phyloP scores from a whole-genome alignment of 495 filamentous ascomycete genomes.

The Penicillium malachiteum region DNA sequence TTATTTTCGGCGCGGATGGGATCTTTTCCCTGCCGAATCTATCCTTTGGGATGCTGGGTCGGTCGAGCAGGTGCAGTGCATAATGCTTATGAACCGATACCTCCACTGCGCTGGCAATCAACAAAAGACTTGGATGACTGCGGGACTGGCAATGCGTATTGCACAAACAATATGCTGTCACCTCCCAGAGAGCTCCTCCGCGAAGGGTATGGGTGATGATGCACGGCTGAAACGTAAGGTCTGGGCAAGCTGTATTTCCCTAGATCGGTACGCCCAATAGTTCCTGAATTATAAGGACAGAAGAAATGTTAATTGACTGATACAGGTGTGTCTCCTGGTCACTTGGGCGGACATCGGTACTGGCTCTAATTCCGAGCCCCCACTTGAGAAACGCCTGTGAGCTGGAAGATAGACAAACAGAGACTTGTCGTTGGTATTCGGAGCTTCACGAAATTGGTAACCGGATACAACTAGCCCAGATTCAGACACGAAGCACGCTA shows the following conservation, averaged over 20 bases:
- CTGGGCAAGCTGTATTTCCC: constrained; percentile 22
- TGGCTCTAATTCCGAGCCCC: constrained; percentile 15
- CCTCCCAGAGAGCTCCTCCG: constrained; percentile 1
- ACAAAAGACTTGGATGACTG: constrained; percentile 33
- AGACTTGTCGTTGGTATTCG: neutral
- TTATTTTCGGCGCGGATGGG: constrained; percentile 25
- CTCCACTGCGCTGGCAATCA: constrained; percentile 31
- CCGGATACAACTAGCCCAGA: constrained; percentile 26
- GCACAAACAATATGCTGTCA: constrained; percentile 26
- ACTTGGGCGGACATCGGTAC: constrained; percentile 19
- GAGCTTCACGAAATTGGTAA: constrained; percentile 24
- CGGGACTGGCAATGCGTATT: constrained; percentile 28
- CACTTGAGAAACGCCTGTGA: constrained; percentile 5
- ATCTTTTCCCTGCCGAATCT: constrained; percentile 17
- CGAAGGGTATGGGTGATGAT: constrained; percentile 6
- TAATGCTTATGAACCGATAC: constrained; percentile 32
- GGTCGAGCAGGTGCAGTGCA: constrained; percentile 24
- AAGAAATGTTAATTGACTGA: neutral
- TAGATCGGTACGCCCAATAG: constrained; percentile 25
- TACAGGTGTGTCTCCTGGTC: constrained; percentile 26
- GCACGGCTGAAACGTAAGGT: constrained; percentile 14
- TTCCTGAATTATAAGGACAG: no score
- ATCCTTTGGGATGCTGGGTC: constrained; percentile 27
- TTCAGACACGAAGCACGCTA: constrained; percentile 15
- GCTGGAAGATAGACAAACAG: neutral